Evolutionary conservation across 192 early-diverging fungal species (phyloP).

Genomic region (Coemansia sp.): DNA sequence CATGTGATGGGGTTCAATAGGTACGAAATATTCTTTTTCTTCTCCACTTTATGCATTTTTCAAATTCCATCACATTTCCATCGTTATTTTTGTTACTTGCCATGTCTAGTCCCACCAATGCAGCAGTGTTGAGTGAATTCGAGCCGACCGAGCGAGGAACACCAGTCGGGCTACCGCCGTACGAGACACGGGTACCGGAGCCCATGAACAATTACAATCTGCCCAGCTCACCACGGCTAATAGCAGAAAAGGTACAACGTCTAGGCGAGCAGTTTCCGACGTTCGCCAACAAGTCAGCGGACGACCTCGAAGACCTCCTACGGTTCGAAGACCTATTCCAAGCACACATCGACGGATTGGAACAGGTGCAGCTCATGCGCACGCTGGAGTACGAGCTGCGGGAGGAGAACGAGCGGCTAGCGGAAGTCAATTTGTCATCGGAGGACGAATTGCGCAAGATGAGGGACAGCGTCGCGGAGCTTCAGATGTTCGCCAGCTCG

Average conservation of each 20-base stretch:
- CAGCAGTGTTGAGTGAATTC: slow-evolving; percentile 13
- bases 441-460: slow-evolving; percentile 47
- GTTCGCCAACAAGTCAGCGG: slow-evolving; percentile 56
- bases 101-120: neutral
- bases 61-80: neutral
- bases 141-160: slow-evolving; percentile 9
- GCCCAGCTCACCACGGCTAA: slow-evolving; percentile 14
- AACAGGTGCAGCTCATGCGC: slow-evolving; percentile 54
- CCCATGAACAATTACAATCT: slow-evolving; percentile 55
- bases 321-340: slow-evolving; percentile 55
- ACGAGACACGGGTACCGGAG: slow-evolving; percentile 45
- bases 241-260: slow-evolving; percentile 26
- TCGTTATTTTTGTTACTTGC: neutral
- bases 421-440: slow-evolving; percentile 44
- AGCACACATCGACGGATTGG: slow-evolving; percentile 54
- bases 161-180: slow-evolving; percentile 12
- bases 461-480: slow-evolving; percentile 49
- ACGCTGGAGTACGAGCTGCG: slow-evolving; percentile 53
- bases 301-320: slow-evolving; percentile 51
- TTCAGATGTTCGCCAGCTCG: slow-evolving; percentile 53
- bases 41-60: neutral
- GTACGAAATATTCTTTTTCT: neutral
- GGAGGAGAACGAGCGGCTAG: slow-evolving; percentile 50
- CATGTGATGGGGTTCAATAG: no score
- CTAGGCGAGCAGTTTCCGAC: slow-evolving; percentile 52